Evolutionary conservation across 2,329 filamentous ascomycete species (phyloP).

Genomic region (Sporothrix inflata): DNA sequence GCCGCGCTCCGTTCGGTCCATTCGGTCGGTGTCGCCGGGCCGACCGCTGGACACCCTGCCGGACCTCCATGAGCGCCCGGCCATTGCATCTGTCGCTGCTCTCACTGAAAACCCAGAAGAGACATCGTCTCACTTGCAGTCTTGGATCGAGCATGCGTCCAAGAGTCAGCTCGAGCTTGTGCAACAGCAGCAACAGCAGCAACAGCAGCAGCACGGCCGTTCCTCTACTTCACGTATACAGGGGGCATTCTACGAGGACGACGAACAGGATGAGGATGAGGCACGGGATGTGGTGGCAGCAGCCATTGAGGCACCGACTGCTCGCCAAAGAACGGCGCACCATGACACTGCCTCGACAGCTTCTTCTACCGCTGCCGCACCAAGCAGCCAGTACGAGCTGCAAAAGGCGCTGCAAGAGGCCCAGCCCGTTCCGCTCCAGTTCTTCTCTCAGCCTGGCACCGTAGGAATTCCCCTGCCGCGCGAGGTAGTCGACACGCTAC

Average conservation of each 20-base stretch:
- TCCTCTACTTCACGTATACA: neutral
- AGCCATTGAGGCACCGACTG: neutral
- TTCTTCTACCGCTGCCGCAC: neutral
- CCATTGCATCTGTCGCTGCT: neutral
- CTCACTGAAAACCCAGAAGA: conserved; percentile 22
- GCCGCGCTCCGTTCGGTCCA: conserved; percentile 14
- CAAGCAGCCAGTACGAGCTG: neutral
- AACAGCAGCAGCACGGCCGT: neutral
- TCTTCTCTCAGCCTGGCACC: conserved; percentile 8
- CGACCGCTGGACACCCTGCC: neutral
- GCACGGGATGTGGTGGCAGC: neutral
- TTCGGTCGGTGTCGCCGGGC: conserved; percentile 10
- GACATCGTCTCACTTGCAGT: conserved; percentile 26
- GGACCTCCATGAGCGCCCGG: neutral
- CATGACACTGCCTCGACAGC: neutral
- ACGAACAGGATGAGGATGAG: neutral
- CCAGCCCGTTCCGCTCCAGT: conserved; percentile 8
- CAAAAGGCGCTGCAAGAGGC: neutral
- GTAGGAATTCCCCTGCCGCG: conserved; percentile 52
- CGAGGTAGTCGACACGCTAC: conserved; percentile 57
- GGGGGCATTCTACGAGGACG: conserved; percentile 11
- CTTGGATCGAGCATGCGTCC: conserved; percentile 29
- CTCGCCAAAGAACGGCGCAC: neutral
- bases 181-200: neutral
- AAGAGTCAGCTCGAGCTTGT: conserved; percentile 22